phyloP scores from a whole-genome alignment of 768 basidiomycete species.

The Naganishia friedmannii region DNA sequence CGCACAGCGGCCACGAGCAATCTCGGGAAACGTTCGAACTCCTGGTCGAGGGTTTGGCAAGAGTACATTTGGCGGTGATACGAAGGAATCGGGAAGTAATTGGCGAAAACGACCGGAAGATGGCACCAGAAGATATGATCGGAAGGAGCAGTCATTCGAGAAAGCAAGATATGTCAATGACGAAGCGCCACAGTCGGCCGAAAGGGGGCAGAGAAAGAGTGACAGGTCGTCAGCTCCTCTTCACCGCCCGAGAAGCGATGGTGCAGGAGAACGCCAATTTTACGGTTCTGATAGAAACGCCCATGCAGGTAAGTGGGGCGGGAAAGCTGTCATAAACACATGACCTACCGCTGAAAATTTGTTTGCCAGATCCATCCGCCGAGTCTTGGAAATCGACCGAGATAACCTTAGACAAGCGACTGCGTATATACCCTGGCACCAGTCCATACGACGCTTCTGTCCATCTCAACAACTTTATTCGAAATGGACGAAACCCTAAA shows the following conservation, averaged over 20 bases:
- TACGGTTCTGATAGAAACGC: neutral
- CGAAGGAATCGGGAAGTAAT: neutral
- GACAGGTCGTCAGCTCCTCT: neutral
- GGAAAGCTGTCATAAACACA: neutral
- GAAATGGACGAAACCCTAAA: constrained; percentile 1
- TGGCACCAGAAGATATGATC: neutral
- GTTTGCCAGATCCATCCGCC: neutral
- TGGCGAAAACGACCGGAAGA: neutral
- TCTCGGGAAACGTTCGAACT: neutral
- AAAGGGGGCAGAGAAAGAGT: neutral
- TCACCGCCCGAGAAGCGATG: neutral
- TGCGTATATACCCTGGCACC: constrained; percentile 13
- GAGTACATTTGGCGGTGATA: neutral
- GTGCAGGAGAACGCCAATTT: neutral
- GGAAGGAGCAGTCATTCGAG: neutral
- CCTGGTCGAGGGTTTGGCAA: neutral
- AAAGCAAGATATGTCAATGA: neutral
- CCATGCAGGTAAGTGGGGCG: neutral
- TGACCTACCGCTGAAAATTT: neutral
- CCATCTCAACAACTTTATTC: constrained; percentile 20
- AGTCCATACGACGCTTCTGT: constrained; percentile 15
- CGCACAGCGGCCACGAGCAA: neutral
- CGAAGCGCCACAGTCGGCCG: too few species aligned
- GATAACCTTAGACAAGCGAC: neutral
- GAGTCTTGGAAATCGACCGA: neutral